A percentile compares a stretch with the other conserved stretches of the same genome.
phyloP scores from a whole-genome alignment of 1,284 basidiomycete genomes.

The Ustilago bromivora region DNA sequence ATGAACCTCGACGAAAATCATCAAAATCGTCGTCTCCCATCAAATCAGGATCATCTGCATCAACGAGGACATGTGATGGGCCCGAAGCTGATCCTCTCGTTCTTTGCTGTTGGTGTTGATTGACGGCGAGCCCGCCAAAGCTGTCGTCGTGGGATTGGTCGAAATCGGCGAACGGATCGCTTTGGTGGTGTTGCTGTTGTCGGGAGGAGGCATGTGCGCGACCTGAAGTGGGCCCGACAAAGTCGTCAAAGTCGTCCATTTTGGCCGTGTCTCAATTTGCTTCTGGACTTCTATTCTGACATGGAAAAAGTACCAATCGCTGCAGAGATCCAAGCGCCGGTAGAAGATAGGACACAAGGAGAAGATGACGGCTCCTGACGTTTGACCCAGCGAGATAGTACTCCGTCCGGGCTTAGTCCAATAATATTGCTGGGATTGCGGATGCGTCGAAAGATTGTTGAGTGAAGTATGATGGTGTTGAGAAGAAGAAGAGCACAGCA shows the following conservation, averaged over 20 bases:
- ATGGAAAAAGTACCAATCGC: conserved; percentile 4
- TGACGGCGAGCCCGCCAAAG: conserved; percentile 22
- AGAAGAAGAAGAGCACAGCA: conserved; percentile 15
- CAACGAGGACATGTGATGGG: conserved; percentile 63
- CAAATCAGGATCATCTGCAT: conserved; percentile 63
- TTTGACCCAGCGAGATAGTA: background rate
- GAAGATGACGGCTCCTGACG: background rate
- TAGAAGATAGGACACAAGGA: background rate
- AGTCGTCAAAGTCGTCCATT: conserved; percentile 67
- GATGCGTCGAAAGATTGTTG: background rate
- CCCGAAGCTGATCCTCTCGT: conserved; percentile 11
- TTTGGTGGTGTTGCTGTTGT: conserved; percentile 12
- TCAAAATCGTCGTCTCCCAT: conserved; percentile 59
- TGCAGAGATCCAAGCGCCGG: background rate
- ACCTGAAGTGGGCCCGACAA: conserved; percentile 31
- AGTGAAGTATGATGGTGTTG: background rate
- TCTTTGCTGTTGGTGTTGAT: background rate
- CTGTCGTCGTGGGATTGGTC: conserved; percentile 32
- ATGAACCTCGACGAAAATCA: conserved; percentile 19
- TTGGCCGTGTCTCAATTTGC: background rate
- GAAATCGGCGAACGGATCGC: conserved; percentile 39
- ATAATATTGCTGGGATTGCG: background rate
- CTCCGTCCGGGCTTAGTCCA: background rate
- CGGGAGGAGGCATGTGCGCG: background rate
- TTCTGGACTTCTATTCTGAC: background rate